Conservation (phyloP, 306 rosid species). For the Abrus precatorius region DNA sequence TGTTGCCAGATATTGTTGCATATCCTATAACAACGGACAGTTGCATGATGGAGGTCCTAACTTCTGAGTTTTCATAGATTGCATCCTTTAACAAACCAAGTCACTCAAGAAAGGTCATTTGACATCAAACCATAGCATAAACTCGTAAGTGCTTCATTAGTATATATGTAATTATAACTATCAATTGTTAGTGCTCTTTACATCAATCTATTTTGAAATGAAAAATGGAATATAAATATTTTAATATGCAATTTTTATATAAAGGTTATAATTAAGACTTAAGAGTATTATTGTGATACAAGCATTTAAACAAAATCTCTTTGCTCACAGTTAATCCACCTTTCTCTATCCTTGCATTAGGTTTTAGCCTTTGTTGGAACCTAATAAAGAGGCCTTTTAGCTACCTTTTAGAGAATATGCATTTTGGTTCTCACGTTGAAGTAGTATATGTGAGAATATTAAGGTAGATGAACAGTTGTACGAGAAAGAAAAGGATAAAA, state of each 20-base stretch:
- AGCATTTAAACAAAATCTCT: not conserved
- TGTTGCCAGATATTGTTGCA: not conserved
- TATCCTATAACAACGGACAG: not conserved
- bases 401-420: not conserved
- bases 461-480: too few relatives aligned
- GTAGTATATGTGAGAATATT: not conserved
- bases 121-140: not conserved
- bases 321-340: not conserved
- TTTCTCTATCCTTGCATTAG: not conserved
- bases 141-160: not conserved
- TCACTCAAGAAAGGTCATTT: not conserved
- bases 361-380: not conserved
- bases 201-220: not conserved
- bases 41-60: not conserved
- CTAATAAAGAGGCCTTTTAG: not conserved
- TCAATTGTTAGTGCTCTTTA: not conserved
- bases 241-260: not conserved
- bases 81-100: slow-evolving; percentile 12
- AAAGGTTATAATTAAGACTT: not conserved
- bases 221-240: not conserved
- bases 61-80: not conserved
- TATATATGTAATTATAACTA: slow-evolving; percentile 2
- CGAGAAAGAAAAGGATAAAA: too few relatives aligned
- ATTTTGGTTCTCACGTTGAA: not conserved
- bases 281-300: not conserved